Conservation (phyloP, 192 early-diverging fungal genomes). For the Ambispora gerdemannii region DNA sequence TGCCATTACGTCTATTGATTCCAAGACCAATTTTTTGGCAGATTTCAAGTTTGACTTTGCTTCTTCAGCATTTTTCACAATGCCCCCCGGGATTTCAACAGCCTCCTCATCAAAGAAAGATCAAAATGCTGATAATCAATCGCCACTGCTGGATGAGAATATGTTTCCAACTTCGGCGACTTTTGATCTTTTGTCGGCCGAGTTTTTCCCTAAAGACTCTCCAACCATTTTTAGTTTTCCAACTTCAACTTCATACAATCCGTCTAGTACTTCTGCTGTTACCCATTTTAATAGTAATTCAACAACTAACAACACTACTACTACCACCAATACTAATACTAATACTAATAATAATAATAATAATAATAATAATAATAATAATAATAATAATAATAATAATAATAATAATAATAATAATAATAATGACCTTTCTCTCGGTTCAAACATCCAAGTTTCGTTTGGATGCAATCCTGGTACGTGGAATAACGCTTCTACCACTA, state of each 20-base stretch:
- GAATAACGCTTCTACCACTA: neutral
- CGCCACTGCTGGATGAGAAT: neutral
- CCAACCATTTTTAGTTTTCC: conserved; percentile 27
- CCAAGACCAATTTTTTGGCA: neutral
- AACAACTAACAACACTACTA: conserved; percentile 7
- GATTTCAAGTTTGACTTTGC: conserved; percentile 29
- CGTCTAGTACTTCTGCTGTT: conserved; percentile 3
- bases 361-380: no score
- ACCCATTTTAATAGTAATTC: neutral
- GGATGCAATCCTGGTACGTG: neutral
- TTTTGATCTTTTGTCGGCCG: neutral
- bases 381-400: no score
- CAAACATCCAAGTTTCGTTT: neutral
- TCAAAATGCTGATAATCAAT: neutral
- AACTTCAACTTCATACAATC: no score
- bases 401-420: no score
- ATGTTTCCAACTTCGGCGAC: neutral
- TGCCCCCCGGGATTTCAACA: conserved; percentile 3
- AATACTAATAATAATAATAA: neutral
- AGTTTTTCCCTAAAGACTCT: conserved; percentile 23
- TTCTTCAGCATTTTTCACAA: neutral
- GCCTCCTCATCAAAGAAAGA: neutral
- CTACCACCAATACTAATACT: neutral
- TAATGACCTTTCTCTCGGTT: no score
- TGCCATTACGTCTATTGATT: neutral